Base-by-base conservation (phyloP, 2,329 filamentous ascomycete species). In the Calonectria fujianensis region DNA sequence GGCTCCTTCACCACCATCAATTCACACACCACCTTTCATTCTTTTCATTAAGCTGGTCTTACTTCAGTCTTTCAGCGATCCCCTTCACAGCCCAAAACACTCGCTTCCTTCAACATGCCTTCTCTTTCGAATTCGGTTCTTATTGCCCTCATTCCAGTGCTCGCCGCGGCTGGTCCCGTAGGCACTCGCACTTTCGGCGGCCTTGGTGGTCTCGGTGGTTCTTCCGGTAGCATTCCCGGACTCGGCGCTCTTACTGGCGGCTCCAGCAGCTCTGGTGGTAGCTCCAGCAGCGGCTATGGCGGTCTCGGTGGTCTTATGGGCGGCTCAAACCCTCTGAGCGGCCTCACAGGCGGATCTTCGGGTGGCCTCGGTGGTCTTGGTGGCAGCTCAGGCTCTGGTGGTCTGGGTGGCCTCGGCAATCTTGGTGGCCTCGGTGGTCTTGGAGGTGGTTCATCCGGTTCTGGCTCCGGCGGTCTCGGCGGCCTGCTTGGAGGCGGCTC, bases 101-200 rank as follows among this genome's bases (percentile, higher is more conserved):
- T 63, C 57, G 24, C 24, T 63, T 63, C n/a, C 4, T 29, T 31
- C 57, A 63, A 63, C 35, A 63, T 63, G 57, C 57, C 32, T 35
- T 35, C 32, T 35, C 32, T 63, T 63, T 63, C 57, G 14, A 63
- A 63, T 18, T 41, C 57, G 14, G 57, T 63, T 63, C 57, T 63
- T 20, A 16, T 63, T 11, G 57, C 35, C n/a, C 57, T 63, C 7
- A 63, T 63, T 41, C 57, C 57, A 29, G 57, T 63, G 57, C 35
- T 63, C 16, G 57, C 35, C 37, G 57, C 57, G 57, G 57, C 57
- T 63, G 57, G 57, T 63, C 57, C 57, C 57, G 57, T 63, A 63
- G 57, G 57, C 57, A 39, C 57, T 41, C 57, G 57, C 57, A 63
- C 57, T 63, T 13, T 41, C 24, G 57, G 57, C 13, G 57, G 57